Evolutionary conservation across 495 filamentous ascomycete species (phyloP), one percentile per base, ranked within the genome.

Genomic region (Apiosordaria backusii): DNA sequence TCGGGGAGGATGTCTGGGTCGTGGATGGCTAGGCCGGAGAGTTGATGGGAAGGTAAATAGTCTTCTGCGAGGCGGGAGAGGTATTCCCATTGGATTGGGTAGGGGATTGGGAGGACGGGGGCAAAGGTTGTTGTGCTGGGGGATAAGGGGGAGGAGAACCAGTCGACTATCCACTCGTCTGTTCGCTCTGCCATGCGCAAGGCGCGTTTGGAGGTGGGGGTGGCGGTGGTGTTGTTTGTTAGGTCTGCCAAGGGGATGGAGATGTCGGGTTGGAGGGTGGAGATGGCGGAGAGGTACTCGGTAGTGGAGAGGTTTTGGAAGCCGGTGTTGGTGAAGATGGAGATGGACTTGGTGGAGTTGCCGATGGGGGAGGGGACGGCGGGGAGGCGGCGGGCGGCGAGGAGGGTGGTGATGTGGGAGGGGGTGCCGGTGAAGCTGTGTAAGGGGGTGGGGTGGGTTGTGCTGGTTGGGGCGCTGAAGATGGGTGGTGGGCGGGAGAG

Each of bases 181-280:
- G 92, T 96, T 60, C 95, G 80, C 69, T 96, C 92, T 3, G 86
- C 88, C 90, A 97, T 97, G 75, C 90, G 93, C 9, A 85, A 84
- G 21, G 85, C 83, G 40, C 93, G 80, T 69, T 92, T 95, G 25
- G 81, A 77, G 13, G 89, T 88, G 0, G 91, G 86, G 9, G 69
- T 65, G 40, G 66, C 61, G 53, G 81, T 74, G 0, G 85, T 81
- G 61, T 86, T 80, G 62, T 86, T 80, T 0, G 89, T 84, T 25
- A 97, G 78, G 76, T 99, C 95, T 18, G 88, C 88, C 60, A 97
- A 77, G 0, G 87, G 88, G 24, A 99, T 82, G 45, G 87, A 86
- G 60, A 97, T 89, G 77, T 98, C 95, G 0, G 96, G 92, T 10
- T 79, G 80, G 19, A 97, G 77, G 50, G 79, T 83, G 59, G 81